These are phyloP conservation scores for Chiua sp. DNA, from an alignment of 1,284 basidiomycete species.

Conservation along the genomic window DNA sequence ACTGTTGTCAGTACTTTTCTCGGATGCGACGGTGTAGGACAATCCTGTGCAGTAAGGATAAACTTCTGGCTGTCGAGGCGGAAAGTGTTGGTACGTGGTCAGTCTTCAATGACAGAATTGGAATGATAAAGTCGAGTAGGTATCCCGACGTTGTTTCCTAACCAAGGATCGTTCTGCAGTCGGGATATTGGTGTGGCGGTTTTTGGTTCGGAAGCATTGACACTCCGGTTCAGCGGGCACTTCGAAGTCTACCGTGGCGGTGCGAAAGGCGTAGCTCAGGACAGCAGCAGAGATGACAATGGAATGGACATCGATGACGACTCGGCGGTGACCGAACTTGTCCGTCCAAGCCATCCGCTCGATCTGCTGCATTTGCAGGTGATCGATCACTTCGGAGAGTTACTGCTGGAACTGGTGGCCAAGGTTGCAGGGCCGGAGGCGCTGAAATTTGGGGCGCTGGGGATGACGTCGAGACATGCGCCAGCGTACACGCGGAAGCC, in stretches of 20 bases:
- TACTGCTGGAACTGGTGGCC: constrained; percentile 61
- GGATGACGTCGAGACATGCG: constrained; percentile 57
- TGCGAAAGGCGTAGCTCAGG: constrained; percentile 24
- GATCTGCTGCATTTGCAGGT: constrained; percentile 72
- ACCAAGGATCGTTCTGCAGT: constrained; percentile 39
- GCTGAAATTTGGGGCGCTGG: constrained; percentile 34
- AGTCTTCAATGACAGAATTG: constrained; percentile 3
- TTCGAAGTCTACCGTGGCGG: constrained; percentile 40
- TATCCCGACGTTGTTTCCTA: constrained; percentile 36
- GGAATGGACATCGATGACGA: constrained; percentile 69
- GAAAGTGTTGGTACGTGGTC: constrained; percentile 53
- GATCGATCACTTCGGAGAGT: constrained; percentile 66
- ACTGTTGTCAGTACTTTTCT: constrained; percentile 69
- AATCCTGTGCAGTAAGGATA: constrained; percentile 67
- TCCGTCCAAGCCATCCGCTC: constrained; percentile 57
- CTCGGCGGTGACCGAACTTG: constrained; percentile 24
- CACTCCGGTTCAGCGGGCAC: constrained; percentile 42
- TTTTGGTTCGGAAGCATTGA: constrained; percentile 43
- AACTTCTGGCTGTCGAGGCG: constrained; percentile 61
- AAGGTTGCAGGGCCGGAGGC: constrained; percentile 56
- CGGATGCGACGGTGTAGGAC: constrained; percentile 42
- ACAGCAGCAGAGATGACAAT: constrained; percentile 46
- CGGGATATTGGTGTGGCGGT: constrained; percentile 46
- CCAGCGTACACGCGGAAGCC: constrained; percentile 50
- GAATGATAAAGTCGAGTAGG: constrained; percentile 29